Percentiles rank a stretch among this genome's conserved stretches.
Evolutionary conservation across 805 yeast species (phyloP).

Genomic region (Candida pini): DNA sequence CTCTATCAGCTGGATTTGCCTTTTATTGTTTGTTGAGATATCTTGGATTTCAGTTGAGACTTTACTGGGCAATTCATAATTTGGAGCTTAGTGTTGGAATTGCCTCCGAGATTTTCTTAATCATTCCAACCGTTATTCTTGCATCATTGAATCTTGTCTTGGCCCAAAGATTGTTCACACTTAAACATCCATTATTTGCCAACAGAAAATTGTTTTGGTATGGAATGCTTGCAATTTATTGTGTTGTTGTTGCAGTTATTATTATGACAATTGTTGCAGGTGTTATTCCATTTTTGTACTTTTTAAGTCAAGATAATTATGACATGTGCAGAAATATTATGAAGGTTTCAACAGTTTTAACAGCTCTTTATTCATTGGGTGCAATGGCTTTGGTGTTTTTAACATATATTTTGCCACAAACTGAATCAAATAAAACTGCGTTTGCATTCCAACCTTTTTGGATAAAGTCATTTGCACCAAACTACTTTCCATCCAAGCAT

Average conservation of each 20-base stretch:
- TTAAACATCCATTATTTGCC: slow-evolving; percentile 74
- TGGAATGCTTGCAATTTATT: slow-evolving; percentile 44
- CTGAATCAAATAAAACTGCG: slow-evolving; percentile 41
- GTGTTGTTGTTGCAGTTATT: slow-evolving; percentile 50
- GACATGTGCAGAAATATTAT: slow-evolving; percentile 49
- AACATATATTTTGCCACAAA: slow-evolving; percentile 53
- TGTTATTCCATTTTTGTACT: slow-evolving; percentile 53
- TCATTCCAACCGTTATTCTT: slow-evolving; percentile 53
- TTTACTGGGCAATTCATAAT: slow-evolving; percentile 53
- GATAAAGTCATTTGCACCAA: slow-evolving; percentile 58
- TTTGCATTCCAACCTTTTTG: slow-evolving; percentile 70
- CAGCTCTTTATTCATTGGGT: slow-evolving; percentile 45
- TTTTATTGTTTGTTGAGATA: slow-evolving; percentile 48
- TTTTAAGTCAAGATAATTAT: slow-evolving; percentile 39
- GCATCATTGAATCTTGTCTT: slow-evolving; percentile 57
- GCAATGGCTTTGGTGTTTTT: slow-evolving; percentile 43
- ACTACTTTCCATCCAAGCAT: slow-evolving; percentile 52
- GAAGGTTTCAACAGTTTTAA: slow-evolving; percentile 44
- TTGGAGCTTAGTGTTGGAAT: slow-evolving; percentile 44
- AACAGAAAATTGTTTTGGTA: slow-evolving; percentile 44
- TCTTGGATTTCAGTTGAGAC: slow-evolving; percentile 55
- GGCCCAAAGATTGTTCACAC: slow-evolving; percentile 69
- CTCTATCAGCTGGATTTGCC: slow-evolving; percentile 46
- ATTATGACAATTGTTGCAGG: slow-evolving; percentile 67
- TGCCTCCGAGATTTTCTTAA: slow-evolving; percentile 48